phyloP scores from a whole-genome alignment of 805 yeast species.

The Schwanniomyces vanrijiae region DNA sequence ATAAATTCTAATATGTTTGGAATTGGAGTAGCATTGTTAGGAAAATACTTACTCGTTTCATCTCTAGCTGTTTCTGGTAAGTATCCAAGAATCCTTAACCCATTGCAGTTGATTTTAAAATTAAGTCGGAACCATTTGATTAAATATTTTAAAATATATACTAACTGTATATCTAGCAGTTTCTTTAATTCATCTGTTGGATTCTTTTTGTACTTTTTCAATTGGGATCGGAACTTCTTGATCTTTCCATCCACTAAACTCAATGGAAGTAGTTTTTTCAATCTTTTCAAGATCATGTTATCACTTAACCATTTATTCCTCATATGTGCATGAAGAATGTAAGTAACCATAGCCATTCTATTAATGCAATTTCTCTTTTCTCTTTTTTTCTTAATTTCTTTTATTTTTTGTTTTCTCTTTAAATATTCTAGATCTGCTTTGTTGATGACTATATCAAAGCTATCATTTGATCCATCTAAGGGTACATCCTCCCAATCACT shows the following conservation, averaged over 20 bases:
- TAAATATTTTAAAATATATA: conserved; percentile 30
- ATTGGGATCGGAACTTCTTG: conserved; percentile 15
- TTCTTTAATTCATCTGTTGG: conserved; percentile 1
- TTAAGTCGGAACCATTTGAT: conserved; percentile 35
- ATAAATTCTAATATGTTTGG: conserved; percentile 7
- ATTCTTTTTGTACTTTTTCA: neutral
- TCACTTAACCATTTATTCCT: conserved; percentile 22
- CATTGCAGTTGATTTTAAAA: conserved; percentile 27
- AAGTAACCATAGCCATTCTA: conserved; percentile 22
- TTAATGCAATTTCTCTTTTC: conserved; percentile 12
- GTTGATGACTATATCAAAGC: conserved; percentile 3
- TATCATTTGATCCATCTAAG: conserved; percentile 2
- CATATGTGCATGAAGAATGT: conserved; percentile 17
- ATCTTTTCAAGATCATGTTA: conserved; percentile 15
- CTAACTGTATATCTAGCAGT: conserved; percentile 16
- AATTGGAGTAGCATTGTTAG: conserved; percentile 16
- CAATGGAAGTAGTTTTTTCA: conserved; percentile 26
- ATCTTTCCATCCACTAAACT: conserved; percentile 12
- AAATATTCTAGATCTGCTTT: neutral
- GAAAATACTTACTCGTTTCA: conserved; percentile 16
- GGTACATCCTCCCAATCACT: conserved; percentile 21
- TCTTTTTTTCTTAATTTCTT: conserved; percentile 5
- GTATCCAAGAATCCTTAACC: conserved; percentile 29
- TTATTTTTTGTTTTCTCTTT: neutral
- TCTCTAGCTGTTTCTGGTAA: conserved; percentile 11